Base-by-base conservation (phyloP, 2,329 filamentous ascomycete genomes). In the Fusarium cicatricum region DNA sequence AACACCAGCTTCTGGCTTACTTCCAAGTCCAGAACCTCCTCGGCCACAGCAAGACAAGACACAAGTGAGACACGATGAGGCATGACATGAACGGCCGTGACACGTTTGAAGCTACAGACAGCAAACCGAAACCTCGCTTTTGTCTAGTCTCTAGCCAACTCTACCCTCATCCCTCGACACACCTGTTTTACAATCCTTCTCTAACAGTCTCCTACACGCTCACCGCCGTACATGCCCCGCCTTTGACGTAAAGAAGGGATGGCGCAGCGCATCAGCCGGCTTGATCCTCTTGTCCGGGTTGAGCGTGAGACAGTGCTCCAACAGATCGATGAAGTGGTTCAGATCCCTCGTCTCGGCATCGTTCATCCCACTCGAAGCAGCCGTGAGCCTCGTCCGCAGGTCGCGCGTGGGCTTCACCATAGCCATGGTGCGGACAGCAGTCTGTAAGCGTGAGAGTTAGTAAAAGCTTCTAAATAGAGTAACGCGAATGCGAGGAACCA, bases 251-350 rank as follows among this genome's bases (percentile, higher is more conserved):
- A 98, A 92, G 75, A 98, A 98, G 1, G 90, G 90, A 78, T 98
- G 94, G 70, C 87, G 89, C 67, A 98, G 78, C 42, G 95, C 95
- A 70, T 98, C 93, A 12, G 84, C 80, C 0, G 95, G 91, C 40
- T 90, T 94, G 69, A 95, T 90, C 60, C 95, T 85, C 80, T 96
- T 96, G 73, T 97, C 93, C 1, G 94, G 92, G 71, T 98, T 97
- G 62, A 98, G 82, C 54, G 89, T 87, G 61, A 99, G 80, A 72
- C 93, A 98, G 50, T 90, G 89, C 70, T 97, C 93, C 52, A 99
- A 78, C 42, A 99, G 78, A 74, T 98, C 93, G 65, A 92, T 82
- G 74, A 99, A 97, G 47, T 89, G 82, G 55, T 89, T 88, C 58
- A 97, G 78, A 68, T 97, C 92, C 72, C 88, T 90, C 33, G 84